Evolutionary conservation across 2,329 filamentous ascomycete species (phyloP).

Genomic region (Alternaria sp.): DNA sequence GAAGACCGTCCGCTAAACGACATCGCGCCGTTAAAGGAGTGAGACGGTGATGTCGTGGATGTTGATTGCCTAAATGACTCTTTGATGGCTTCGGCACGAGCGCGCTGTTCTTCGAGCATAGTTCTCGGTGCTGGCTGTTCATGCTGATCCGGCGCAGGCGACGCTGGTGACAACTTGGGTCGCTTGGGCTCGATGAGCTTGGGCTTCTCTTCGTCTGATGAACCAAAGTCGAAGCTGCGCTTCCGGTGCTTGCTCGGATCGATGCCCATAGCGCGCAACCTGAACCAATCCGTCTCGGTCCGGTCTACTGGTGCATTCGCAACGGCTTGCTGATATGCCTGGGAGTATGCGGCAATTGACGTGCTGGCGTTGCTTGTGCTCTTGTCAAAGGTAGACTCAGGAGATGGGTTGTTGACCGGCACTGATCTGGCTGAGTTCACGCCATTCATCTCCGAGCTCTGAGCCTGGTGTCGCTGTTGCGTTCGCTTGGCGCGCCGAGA

Average conservation of each 20-base stretch:
- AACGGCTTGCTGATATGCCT: constrained; percentile 27
- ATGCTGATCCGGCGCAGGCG: constrained; percentile 10
- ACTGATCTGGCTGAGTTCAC: neutral
- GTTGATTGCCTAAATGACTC: constrained; percentile 19
- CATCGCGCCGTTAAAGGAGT: constrained; percentile 7
- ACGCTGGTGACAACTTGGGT: constrained; percentile 15
- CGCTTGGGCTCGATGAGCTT: constrained; percentile 31
- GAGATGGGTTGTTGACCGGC: neutral
- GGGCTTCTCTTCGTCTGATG: constrained; percentile 30
- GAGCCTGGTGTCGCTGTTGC: constrained; percentile 17
- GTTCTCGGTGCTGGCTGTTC: constrained; percentile 11
- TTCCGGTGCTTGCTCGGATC: constrained; percentile 45
- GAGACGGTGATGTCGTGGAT: constrained; percentile 16
- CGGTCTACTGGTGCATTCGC: constrained; percentile 46
- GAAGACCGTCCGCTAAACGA: constrained; percentile 19
- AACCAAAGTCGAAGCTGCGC: constrained; percentile 35
- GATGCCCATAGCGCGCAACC: constrained; percentile 57
- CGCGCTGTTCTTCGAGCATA: constrained; percentile 27
- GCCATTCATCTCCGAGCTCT: constrained; percentile 3
- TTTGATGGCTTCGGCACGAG: constrained; percentile 30
- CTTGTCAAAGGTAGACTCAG: constrained; percentile 4
- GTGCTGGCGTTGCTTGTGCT: constrained; percentile 4
- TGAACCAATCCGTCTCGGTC: constrained; percentile 60
- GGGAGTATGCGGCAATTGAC: constrained; percentile 26
- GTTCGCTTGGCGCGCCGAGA: constrained; percentile 25